Evolutionary conservation across 352 stramenopile genomes (phyloP), one percentile per base, ranked within the genome.

Genomic region (Phytophthora tubulina): DNA sequence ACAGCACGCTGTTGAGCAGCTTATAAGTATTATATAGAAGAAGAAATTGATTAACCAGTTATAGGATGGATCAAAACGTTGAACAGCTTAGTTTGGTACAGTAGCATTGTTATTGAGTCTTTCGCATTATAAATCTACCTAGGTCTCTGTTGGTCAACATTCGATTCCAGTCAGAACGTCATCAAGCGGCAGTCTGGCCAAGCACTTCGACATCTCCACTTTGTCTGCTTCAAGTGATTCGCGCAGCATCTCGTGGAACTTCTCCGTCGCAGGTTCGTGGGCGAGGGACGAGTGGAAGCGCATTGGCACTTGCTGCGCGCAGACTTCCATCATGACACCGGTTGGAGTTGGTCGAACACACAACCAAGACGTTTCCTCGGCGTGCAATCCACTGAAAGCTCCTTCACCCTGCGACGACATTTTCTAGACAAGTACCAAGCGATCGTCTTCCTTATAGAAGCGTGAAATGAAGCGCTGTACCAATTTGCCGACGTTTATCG

Each of bases 391-490:
- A 0, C 13, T 70, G 13, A 78, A 73, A 11, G 30, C 45, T 9
- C 73, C 60, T 39, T 77, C 69, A 7, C 79, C 76, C 30, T 87
- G 69, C 0, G 70, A 79, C 4, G 76, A 70, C 11, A 75, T 69
- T n/a, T 79, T 82, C 83, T 81, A 91, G 21, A 89, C 81, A 2
- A 89, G 41, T 56, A 88, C 73, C 45, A 83, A 63, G 8, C 83
- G 77, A 11, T 82, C 62, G 0, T 46, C 21, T 33, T 88, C 75
- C 5, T 68, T 70, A 41, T 86, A 91, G 35, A 53, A 51, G 0
- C 72, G 70, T 58, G 80, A 80, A 14, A 87, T 70, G 69, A 70
- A 64, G 0, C 55, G 41, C 46, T 68, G 59, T n/a, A 32, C 52
- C 32, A 77, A 15, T 7, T 14, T 21, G 1, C 38, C 50, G 14